Evolutionary conservation across 495 filamentous ascomycete genomes (phyloP), one percentile per base, ranked within the genome.

Genomic region (Penicillium steckii): DNA sequence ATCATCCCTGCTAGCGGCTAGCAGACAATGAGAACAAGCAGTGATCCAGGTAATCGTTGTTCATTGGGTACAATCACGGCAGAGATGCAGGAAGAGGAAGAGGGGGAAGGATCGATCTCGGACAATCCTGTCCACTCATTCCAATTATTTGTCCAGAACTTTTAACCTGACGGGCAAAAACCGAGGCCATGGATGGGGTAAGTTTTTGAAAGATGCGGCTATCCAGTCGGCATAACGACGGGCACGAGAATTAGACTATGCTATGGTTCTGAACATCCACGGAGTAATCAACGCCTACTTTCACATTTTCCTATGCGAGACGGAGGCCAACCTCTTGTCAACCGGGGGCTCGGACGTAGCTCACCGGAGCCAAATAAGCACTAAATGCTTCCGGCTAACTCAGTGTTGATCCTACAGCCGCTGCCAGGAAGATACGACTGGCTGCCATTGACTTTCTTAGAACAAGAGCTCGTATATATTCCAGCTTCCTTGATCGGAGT

Each of bases 41-140:
- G 27, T 40, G 38, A 51, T 18, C 21, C 17, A 27, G 40, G 35
- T 33, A 19, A 17, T 17, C 24, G 24, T 3, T 18, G 48, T 21
- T 52, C 30, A 66, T 63, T 66, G 62, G 60, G 29, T 37, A 32
- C 21, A 44, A 30, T 24, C 43, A 45, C 37, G 48, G 55, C 32
- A 49, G 41, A 48, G 46, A 12, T 42, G 57, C 49, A 37, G 38
- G 18, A 52, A 51, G 52, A 48, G 40, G 44, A 7, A 37, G 23
- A 42, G 23, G 26, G 40, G 44, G 8, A 37, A 26, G 35, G 23
- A 23, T 44, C 15, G 29, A 46, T 9, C 32, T 50, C 23, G 19
- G 57, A 38, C 8, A 9, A 26, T 40, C 33, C 10, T 55, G 46
- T 35, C 21, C 52, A 37, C 15, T 37, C 33, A 37, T 37, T n/a